phyloP scores from a whole-genome alignment of 2,329 filamentous ascomycete species.

The Diaporthe ilicicola region DNA sequence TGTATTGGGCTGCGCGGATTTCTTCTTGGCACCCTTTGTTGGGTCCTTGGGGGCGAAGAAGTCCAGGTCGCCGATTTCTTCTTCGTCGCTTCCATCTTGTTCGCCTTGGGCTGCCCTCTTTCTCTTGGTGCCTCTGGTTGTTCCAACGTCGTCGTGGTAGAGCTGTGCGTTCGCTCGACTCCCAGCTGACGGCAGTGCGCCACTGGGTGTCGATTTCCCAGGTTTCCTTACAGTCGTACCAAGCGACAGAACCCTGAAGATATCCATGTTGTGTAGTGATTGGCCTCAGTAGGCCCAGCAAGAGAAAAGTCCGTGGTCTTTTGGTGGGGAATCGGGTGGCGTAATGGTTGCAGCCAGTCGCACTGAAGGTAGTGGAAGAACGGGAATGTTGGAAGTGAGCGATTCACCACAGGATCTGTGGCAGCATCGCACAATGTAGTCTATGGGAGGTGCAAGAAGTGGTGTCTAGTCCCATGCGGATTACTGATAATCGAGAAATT shows the following conservation, averaged over 20 bases:
- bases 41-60: slow-evolving; percentile 62
- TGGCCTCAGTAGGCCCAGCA: not conserved
- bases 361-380: not conserved
- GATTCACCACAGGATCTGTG: not conserved
- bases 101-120: slow-evolving; percentile 56
- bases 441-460: not conserved
- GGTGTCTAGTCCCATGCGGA: not conserved
- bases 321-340: not conserved
- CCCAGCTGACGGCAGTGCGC: slow-evolving; percentile 69
- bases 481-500: slow-evolving; percentile 28
- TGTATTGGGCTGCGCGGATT: slow-evolving; percentile 28
- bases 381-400: not conserved
- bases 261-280: slow-evolving; percentile 65
- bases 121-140: slow-evolving; percentile 59
- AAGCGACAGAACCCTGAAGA: slow-evolving; percentile 76
- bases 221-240: slow-evolving; percentile 66
- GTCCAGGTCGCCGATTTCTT: slow-evolving; percentile 58
- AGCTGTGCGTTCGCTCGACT: slow-evolving; percentile 73
- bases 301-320: not conserved
- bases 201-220: slow-evolving; percentile 43
- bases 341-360: not conserved
- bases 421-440: not conserved
- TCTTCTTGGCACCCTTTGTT: slow-evolving; percentile 29
- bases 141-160: slow-evolving; percentile 65
- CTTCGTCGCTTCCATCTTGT: slow-evolving; percentile 43